These are phyloP conservation scores for Leccinum glutinopallens DNA, from an alignment of 1,284 basidiomycete species.

Conservation along the genomic window DNA sequence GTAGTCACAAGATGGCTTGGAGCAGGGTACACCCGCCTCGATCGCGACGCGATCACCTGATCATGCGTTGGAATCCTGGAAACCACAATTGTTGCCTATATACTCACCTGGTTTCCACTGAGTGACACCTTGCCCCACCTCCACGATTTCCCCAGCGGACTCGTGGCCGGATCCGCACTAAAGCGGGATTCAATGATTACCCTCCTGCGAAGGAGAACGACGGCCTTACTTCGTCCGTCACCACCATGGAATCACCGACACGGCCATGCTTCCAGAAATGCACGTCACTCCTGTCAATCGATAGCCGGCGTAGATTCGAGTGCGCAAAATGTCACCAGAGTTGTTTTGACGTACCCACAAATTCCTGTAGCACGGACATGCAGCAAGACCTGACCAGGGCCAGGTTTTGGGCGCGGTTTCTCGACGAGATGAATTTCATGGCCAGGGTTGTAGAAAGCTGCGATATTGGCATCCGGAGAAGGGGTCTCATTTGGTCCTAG, in stretches of 20 bases:
- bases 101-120: slow-evolving; percentile 53
- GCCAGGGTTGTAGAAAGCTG: slow-evolving; percentile 60
- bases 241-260: slow-evolving; percentile 66
- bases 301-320: not conserved
- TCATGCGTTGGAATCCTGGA: slow-evolving; percentile 24
- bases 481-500: slow-evolving; percentile 50
- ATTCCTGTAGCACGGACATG: slow-evolving; percentile 67
- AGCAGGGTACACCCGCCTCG: slow-evolving; percentile 65
- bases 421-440: slow-evolving; percentile 64
- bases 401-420: slow-evolving; percentile 58
- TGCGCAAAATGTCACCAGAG: not conserved
- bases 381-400: slow-evolving; percentile 60
- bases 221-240: slow-evolving; percentile 54
- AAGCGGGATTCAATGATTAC: slow-evolving; percentile 1
- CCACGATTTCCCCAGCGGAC: slow-evolving; percentile 63
- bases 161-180: slow-evolving; percentile 68
- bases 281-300: slow-evolving; percentile 51
- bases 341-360: slow-evolving; percentile 48
- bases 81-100: too few relatives aligned
- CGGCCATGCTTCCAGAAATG: slow-evolving; percentile 69
- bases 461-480: slow-evolving; percentile 49
- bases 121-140: slow-evolving; percentile 62
- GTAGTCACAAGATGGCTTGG: slow-evolving; percentile 55
- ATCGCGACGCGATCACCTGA: slow-evolving; percentile 60
- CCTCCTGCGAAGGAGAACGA: not conserved